phyloP scores from a whole-genome alignment of 2,329 filamentous ascomycete species.

The Diaporthe eres region DNA sequence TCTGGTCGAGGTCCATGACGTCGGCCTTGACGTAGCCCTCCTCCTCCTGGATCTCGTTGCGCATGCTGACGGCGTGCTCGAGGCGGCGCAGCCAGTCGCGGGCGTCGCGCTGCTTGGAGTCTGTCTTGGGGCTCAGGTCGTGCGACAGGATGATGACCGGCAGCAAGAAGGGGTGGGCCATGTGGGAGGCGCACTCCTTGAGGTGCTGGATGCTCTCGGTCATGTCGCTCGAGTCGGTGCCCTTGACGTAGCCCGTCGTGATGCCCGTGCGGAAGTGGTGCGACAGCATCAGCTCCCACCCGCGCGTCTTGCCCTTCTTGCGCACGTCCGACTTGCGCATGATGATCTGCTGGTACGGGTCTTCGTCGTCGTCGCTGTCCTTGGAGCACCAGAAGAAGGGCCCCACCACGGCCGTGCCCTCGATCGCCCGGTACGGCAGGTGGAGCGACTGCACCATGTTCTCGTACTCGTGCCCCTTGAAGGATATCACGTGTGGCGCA shows the following conservation, averaged over 20 bases:
- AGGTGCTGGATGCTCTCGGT: constrained; percentile 64
- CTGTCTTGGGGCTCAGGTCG: constrained; percentile 68
- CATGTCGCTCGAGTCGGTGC: constrained; percentile 70
- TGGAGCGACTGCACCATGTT: constrained; percentile 68
- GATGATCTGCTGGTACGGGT: constrained; percentile 73
- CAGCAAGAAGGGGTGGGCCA: constrained; percentile 71
- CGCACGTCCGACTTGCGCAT: constrained; percentile 77
- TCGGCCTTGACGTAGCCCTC: constrained; percentile 67
- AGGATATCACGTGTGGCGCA: constrained; percentile 66
- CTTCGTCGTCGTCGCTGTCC: constrained; percentile 66
- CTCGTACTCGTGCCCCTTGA: constrained; percentile 65
- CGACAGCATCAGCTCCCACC: constrained; percentile 75
- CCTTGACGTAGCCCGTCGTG: constrained; percentile 74
- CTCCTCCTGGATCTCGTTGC: constrained; percentile 70
- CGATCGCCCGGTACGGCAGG: constrained; percentile 70
- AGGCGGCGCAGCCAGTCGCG: constrained; percentile 73
- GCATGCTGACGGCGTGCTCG: constrained; percentile 73
- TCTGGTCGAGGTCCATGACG: constrained; percentile 69
- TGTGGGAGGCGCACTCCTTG: constrained; percentile 61
- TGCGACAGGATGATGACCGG: constrained; percentile 71
- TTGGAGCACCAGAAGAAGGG: constrained; percentile 74
- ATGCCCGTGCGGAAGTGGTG: constrained; percentile 68
- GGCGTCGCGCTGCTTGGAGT: constrained; percentile 74
- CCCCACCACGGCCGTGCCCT: constrained; percentile 71
- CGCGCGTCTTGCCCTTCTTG: constrained; percentile 74